A percentile compares a stretch with the other conserved stretches of the same genome.
Conservation (phyloP, 2,329 filamentous ascomycete genomes). For the Coleophoma eucalyptorum region DNA sequence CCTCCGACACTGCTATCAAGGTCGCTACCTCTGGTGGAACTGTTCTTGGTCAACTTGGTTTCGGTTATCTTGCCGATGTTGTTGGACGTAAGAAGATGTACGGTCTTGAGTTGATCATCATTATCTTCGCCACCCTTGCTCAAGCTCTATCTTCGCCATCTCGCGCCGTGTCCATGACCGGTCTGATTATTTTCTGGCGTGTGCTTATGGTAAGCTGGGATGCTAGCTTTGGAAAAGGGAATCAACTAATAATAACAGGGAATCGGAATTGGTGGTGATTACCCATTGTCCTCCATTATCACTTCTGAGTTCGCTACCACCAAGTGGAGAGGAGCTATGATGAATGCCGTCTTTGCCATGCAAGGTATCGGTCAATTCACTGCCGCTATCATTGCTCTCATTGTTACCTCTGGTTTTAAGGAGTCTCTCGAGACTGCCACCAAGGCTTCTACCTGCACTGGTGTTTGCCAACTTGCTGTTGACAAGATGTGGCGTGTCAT, state of each 20-base stretch:
- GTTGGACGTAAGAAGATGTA: constrained; percentile 77
- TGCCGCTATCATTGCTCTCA: constrained; percentile 72
- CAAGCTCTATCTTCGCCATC: constrained; percentile 65
- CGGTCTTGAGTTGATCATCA: constrained; percentile 74
- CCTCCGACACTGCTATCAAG: constrained; percentile 78
- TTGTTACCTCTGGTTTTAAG: constrained; percentile 70
- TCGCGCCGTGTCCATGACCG: constrained; percentile 57
- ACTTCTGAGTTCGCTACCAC: constrained; percentile 86
- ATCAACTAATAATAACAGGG: constrained; percentile 35
- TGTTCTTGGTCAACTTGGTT: constrained; percentile 76
- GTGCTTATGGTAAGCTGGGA: constrained; percentile 56
- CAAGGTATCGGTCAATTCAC: constrained; percentile 78
- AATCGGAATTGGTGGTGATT: constrained; percentile 72
- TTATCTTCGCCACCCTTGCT: constrained; percentile 74
- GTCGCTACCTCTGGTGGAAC: constrained; percentile 80
- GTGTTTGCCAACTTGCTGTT: constrained; percentile 63
- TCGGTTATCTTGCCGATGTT: constrained; percentile 74
- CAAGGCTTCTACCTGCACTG: constrained; percentile 53
- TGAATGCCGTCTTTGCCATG: constrained; percentile 84
- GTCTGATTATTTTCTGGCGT: constrained; percentile 76
- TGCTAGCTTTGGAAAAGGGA: not conserved
- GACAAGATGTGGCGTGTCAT: constrained; percentile 87
- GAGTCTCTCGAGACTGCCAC: constrained; percentile 50
- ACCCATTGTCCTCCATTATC: constrained; percentile 78
- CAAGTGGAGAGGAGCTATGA: constrained; percentile 83